Conservation (phyloP, 352 stramenopile genomes). For the Pythium scleroteichum region DNA sequence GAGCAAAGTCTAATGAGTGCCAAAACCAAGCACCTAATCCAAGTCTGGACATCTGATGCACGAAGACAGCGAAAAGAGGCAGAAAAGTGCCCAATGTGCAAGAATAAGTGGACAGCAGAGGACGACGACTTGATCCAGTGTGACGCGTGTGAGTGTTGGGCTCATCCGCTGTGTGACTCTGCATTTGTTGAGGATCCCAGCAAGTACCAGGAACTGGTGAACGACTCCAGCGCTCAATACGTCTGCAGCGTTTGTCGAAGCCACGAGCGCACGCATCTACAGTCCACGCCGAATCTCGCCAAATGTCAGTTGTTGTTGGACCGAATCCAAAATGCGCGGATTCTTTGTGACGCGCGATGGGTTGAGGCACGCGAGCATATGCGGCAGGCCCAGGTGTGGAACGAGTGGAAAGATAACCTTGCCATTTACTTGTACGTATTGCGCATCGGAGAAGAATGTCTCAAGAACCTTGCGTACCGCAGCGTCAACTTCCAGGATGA, state of each 20-base stretch:
- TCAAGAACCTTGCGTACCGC: slow-evolving; percentile 76
- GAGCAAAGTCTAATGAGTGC: slow-evolving; percentile 48
- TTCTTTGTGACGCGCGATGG: slow-evolving; percentile 65
- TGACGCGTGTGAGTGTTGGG: slow-evolving; percentile 85
- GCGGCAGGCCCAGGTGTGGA: slow-evolving; percentile 60
- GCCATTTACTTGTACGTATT: slow-evolving; percentile 84
- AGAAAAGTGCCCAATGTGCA: slow-evolving; percentile 81
- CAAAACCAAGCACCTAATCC: slow-evolving; percentile 53
- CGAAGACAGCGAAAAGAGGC: slow-evolving; percentile 57
- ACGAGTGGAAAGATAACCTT: slow-evolving; percentile 69
- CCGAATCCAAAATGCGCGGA: slow-evolving; percentile 70
- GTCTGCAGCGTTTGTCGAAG: slow-evolving; percentile 70
- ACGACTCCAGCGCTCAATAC: slow-evolving; percentile 69
- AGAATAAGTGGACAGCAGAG: slow-evolving; percentile 61
- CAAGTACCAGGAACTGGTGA: slow-evolving; percentile 65
- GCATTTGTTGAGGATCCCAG: slow-evolving; percentile 58
- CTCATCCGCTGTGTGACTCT: slow-evolving; percentile 73
- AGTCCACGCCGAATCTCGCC: slow-evolving; percentile 39
- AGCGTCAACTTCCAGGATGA: slow-evolving; percentile 79
- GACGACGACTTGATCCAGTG: slow-evolving; percentile 88
- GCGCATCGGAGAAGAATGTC: slow-evolving; percentile 78
- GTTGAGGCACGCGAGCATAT: slow-evolving; percentile 63
- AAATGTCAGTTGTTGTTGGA: slow-evolving; percentile 71
- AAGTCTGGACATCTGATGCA: slow-evolving; percentile 58
- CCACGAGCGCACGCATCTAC: slow-evolving; percentile 57